Evolutionary conservation across 75 land plant genomes (phyloP).

Genomic region (Pinus taeda): DNA sequence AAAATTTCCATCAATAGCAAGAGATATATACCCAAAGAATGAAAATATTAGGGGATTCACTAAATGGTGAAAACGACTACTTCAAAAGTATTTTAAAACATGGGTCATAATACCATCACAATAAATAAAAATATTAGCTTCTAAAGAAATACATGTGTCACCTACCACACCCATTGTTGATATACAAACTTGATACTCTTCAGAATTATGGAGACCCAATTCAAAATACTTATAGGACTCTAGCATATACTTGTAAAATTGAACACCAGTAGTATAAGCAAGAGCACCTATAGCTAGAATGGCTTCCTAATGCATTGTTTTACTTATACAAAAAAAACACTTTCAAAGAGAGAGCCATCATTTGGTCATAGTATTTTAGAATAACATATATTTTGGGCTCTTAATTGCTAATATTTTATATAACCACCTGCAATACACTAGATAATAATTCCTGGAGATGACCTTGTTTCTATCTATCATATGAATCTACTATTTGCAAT

Average conservation of each 20-base stretch:
- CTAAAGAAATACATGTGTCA: slow-evolving; percentile 64
- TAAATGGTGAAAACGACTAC: slow-evolving; percentile 46
- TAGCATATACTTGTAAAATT: slow-evolving; percentile 67
- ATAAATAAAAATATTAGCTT: slow-evolving; percentile 40
- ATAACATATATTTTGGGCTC: slow-evolving; percentile 44
- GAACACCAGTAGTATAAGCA: slow-evolving; percentile 62
- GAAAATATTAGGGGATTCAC: slow-evolving; percentile 76
- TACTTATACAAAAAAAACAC: slow-evolving; percentile 71
- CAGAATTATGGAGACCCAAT: slow-evolving; percentile 75
- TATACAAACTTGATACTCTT: slow-evolving; percentile 76
- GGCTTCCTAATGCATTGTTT: slow-evolving; percentile 77
- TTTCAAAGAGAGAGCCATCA: slow-evolving; percentile 57
- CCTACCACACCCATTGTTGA: slow-evolving; percentile 76
- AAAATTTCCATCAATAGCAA: slow-evolving; percentile 47
- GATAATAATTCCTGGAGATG: slow-evolving; percentile 68
- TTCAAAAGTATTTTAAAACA: slow-evolving; percentile 57
- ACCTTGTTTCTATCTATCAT: slow-evolving; percentile 61
- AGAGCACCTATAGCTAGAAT: slow-evolving; percentile 84
- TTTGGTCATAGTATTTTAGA: slow-evolving; percentile 56
- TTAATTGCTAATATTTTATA: slow-evolving; percentile 50
- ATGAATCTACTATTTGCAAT: slow-evolving; percentile 46
- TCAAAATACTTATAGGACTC: slow-evolving; percentile 72
- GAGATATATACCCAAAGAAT: slow-evolving; percentile 79
- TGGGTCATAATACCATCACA: slow-evolving; percentile 81
- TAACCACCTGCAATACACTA: slow-evolving; percentile 68